A percentile compares a stretch with the other conserved stretches of the same genome.
These are phyloP conservation scores for Rhodotorula sp. DNA, from an alignment of 1,284 basidiomycete genomes.

Conservation along the genomic window DNA sequence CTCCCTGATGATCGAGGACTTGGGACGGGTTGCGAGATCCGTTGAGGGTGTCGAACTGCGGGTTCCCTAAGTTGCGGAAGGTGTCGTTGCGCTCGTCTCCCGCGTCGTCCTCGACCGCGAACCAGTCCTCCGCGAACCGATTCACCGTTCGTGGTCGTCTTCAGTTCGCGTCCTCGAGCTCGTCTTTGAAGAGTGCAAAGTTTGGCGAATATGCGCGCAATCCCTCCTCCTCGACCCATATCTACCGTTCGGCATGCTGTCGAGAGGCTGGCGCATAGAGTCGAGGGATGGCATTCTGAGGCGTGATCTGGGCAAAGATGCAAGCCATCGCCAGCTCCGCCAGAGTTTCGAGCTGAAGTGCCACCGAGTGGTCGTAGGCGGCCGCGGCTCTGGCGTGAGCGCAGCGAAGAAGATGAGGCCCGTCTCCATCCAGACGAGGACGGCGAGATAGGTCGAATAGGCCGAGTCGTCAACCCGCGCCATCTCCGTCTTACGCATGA, in stretches of 20 bases:
- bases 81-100: too few relatives aligned
- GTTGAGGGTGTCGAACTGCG: too few relatives aligned
- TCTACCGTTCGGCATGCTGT: not conserved
- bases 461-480: slow-evolving; percentile 6
- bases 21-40: too few relatives aligned
- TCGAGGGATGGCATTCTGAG: not conserved
- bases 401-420: slow-evolving; percentile 21
- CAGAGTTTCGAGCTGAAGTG: slow-evolving; percentile 4
- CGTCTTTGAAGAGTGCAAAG: too few relatives aligned
- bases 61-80: too few relatives aligned
- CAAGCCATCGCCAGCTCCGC: not conserved
- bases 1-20: too few relatives aligned
- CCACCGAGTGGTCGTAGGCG: not conserved
- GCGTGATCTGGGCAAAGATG: slow-evolving; percentile 1
- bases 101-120: too few relatives aligned
- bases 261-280: not conserved
- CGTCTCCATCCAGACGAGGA: slow-evolving; percentile 48
- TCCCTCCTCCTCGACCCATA: too few relatives aligned
- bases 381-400: not conserved
- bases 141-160: too few relatives aligned
- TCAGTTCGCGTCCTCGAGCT: too few relatives aligned
- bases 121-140: too few relatives aligned
- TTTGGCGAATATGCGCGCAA: too few relatives aligned
- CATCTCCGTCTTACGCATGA: not conserved
- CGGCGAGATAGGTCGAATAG: slow-evolving; percentile 46